Base-by-base conservation (phyloP, 352 stramenopile genomes). In the Hyaloperonospora brassicae region DNA sequence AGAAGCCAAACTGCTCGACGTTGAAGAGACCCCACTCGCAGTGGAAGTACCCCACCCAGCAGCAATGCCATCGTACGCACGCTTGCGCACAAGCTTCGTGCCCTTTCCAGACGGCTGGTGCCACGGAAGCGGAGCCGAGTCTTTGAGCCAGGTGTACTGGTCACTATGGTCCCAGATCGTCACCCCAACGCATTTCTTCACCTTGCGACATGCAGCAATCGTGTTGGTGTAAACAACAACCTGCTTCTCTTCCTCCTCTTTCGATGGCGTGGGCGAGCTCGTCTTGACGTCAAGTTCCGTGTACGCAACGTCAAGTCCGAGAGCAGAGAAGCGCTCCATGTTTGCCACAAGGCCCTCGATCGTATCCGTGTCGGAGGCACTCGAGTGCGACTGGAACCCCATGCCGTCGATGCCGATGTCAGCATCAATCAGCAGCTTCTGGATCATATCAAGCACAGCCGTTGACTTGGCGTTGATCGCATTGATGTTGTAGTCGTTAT, bases 401-500 rank as follows among this genome's bases (percentile, higher is more conserved):
- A 68, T 48, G 3, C 61, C 61, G 14, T 69, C 52, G 8, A 69
- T 51, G 1, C 17, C 14, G 50, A 68, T 48, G 7, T 31, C 27
- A n/a, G 46, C 50, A 21, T 57, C 17, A 43, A 57, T 38, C 35
- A 55, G 42, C 11, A 68, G 51, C 35, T 44, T 45, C 38, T 68
- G 57, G 42, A 62, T 21, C 53, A 66, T 62, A 12, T 50, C 42
- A 27, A 62, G 25, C 13, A 58, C 59, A 6, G 54, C 61, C 2
- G 62, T 70, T 22, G 62, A 70, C 50, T 70, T 66, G 50, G 45
- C 52, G 49, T 64, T 70, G 23, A 70, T 51, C 10, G 49, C 64
- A 40, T 70, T 58, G 1, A 53, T 70, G 58, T 66, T 70, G 52
- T 66, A 66, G 43, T 66, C 59, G 31, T 66, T 66, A 53, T 66